Conservation (phyloP, 331 rosid genomes). For the Arachis monticola region DNA sequence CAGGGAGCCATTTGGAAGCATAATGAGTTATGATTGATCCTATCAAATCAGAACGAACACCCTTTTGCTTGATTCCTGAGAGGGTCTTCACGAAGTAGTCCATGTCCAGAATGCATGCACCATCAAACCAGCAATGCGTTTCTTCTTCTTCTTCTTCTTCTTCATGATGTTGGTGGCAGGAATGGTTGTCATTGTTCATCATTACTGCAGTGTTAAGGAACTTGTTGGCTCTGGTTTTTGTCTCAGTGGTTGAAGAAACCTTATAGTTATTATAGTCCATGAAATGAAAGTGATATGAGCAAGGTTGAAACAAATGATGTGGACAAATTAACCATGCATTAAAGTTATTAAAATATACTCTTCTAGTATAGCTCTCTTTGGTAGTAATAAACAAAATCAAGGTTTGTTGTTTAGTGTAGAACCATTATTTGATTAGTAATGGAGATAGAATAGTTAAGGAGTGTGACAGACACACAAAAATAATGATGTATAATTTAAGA, state of each 20-base stretch:
- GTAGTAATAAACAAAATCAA: neutral
- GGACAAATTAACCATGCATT: neutral
- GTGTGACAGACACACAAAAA: too few relatives aligned
- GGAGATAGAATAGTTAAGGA: too few relatives aligned
- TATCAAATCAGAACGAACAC: conserved; percentile 74
- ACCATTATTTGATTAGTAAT: neutral
- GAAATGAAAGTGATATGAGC: too few relatives aligned
- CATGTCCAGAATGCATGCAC: conserved; percentile 84
- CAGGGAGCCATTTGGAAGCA: conserved; percentile 94
- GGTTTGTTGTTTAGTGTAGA: conserved; percentile 3
- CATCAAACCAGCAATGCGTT: conserved; percentile 74
- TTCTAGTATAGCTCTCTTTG: neutral
- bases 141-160: conserved; percentile 40
- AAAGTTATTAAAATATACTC: too few relatives aligned
- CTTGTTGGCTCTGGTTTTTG: neutral
- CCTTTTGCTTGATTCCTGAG: conserved; percentile 77
- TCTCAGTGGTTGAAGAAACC: neutral
- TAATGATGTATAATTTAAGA: neutral
- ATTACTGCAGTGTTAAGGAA: conserved; percentile 33
- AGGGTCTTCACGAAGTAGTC: conserved; percentile 94
- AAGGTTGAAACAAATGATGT: neutral
- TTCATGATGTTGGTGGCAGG: neutral
- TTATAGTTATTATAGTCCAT: neutral
- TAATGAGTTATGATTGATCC: conserved; percentile 89
- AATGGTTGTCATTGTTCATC: conserved; percentile 53